Percentiles rank a stretch among this genome's conserved stretches.
phyloP scores from a whole-genome alignment of 352 stramenopile genomes.

The Phytophthora sp. region DNA sequence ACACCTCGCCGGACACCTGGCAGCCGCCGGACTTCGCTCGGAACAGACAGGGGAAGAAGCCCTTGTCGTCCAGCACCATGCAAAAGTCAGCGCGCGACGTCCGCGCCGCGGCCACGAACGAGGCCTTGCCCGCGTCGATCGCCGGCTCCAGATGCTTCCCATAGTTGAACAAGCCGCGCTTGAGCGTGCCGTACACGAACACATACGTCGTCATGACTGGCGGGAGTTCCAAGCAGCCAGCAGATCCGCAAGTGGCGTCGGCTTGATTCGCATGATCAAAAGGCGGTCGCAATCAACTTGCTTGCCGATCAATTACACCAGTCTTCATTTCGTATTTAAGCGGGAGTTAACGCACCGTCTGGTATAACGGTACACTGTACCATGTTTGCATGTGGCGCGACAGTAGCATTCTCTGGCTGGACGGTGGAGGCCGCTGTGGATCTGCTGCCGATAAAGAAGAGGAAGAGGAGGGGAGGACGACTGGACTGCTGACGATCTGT shows the following conservation, averaged over 20 bases:
- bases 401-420: too few species aligned
- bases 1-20: conserved; percentile 64
- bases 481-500: neutral
- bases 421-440: neutral
- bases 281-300: too few species aligned
- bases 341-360: too few species aligned
- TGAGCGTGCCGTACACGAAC: conserved; percentile 84
- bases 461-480: conserved; percentile 10
- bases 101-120: conserved; percentile 51
- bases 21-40: conserved; percentile 45
- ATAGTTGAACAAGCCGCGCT: conserved; percentile 76
- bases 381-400: too few species aligned
- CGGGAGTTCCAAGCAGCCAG: neutral
- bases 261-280: too few species aligned
- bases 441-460: neutral
- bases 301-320: too few species aligned
- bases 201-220: conserved; percentile 55
- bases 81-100: conserved; percentile 52
- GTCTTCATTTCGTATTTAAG: too few species aligned
- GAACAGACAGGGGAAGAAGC: conserved; percentile 66
- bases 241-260: conserved; percentile 8
- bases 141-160: conserved; percentile 63
- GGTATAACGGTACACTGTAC: too few species aligned
- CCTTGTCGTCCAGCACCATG: conserved; percentile 63
- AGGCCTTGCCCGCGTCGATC: conserved; percentile 49